These are phyloP conservation scores for Phytophthora niederhauseri DNA, from an alignment of 352 stramenopile genomes.

Conservation along the genomic window DNA sequence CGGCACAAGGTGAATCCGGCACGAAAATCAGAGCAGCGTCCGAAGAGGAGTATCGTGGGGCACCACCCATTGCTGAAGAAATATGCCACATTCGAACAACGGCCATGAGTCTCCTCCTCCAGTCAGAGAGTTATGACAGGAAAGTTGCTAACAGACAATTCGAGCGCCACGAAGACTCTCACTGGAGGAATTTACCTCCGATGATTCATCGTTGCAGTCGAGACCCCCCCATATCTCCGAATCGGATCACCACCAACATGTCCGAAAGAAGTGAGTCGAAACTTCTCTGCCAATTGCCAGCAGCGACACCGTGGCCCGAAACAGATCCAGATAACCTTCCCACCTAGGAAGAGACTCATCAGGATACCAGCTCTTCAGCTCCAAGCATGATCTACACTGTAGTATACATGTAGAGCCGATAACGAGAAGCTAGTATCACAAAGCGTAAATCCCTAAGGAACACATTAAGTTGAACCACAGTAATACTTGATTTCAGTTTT, in stretches of 20 bases:
- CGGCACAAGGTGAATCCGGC: constrained; percentile 20
- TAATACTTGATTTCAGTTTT: constrained; percentile 8
- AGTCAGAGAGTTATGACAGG: neutral
- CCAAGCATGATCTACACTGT: no score
- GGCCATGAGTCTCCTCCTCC: neutral
- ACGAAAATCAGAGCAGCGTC: constrained; percentile 12
- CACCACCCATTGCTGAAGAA: constrained; percentile 6
- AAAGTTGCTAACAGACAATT: no score
- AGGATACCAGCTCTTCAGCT: neutral
- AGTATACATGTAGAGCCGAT: no score
- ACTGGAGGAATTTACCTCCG: neutral
- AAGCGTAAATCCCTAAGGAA: neutral
- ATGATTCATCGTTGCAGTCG: neutral
- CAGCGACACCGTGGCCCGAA: neutral
- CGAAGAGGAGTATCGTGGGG: constrained; percentile 2
- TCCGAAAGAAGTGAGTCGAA: neutral
- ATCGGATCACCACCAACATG: neutral
- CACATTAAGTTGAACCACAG: neutral
- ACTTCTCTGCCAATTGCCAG: neutral
- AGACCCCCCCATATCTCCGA: neutral
- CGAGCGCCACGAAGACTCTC: neutral
- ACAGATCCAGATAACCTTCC: neutral
- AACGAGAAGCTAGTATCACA: no score
- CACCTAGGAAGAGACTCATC: neutral
- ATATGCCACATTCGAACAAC: constrained; percentile 8